Conservation (phyloP, 768 basidiomycete species). For the Boletus speciosus region DNA sequence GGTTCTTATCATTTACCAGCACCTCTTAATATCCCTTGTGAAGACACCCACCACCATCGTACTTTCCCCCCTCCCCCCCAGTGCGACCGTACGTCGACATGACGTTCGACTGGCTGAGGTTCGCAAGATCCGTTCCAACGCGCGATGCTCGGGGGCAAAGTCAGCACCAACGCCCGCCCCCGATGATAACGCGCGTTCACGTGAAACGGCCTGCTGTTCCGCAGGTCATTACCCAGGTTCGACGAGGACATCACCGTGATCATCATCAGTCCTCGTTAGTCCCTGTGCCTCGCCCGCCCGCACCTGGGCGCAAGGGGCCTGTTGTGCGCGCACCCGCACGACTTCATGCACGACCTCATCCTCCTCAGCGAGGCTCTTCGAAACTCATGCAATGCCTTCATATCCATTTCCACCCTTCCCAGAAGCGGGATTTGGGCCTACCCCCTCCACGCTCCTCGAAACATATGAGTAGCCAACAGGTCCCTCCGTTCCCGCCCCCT, state of each 20-base stretch:
- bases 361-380: constrained; percentile 7
- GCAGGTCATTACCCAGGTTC: constrained; percentile 16
- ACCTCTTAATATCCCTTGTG: constrained; percentile 29
- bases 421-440: constrained; percentile 15
- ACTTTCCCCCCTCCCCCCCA: constrained; percentile 14
- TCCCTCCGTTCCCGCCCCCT: constrained; percentile 23
- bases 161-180: constrained; percentile 13
- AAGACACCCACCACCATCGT: constrained; percentile 9
- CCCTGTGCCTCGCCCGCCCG: constrained; percentile 9
- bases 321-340: constrained; percentile 8
- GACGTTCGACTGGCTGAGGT: constrained; percentile 28
- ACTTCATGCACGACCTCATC: constrained; percentile 7
- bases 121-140: constrained; percentile 15
- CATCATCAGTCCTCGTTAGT: constrained; percentile 6
- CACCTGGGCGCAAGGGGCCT: constrained; percentile 16
- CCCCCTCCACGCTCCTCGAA: constrained; percentile 11
- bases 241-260: constrained; percentile 20
- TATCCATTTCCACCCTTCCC: constrained; percentile 24
- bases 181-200: constrained; percentile 15
- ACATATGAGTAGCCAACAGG: neutral
- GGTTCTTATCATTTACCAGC: constrained; percentile 25
- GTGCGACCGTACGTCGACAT: constrained; percentile 12
- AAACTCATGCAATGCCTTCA: constrained; percentile 24
- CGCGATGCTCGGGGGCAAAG: constrained; percentile 16
- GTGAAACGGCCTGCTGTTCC: constrained; percentile 16